Base-by-base conservation (phyloP, 495 filamentous ascomycete species). In the Podospora appendiculata region DNA sequence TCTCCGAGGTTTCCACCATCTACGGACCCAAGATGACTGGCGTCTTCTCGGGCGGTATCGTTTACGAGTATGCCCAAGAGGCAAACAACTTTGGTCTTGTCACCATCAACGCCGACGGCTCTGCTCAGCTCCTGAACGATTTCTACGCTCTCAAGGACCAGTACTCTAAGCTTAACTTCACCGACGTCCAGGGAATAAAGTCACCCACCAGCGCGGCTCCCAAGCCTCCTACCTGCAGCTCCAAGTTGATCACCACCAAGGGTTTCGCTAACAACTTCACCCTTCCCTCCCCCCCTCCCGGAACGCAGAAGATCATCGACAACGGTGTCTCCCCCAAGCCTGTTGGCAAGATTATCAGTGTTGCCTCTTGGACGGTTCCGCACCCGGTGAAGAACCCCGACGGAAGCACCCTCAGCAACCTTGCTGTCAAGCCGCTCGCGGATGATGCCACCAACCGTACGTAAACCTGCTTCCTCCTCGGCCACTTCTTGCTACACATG, bases 1-100 rank as follows among this genome's bases (percentile, higher is more conserved):
- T 95, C 75, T 82, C 81, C 54, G 92, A 97, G 68, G 86, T 96
- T 13, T 70, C 70, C 49, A 79, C 85, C 41, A 76, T 97, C 59
- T 96, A 97, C 69, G 80, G 89, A 51, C 56, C 74, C 25, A 67
- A 93, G 47, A 95, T 97, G 89, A 85, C 80, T 19, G 70, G 71
- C 51, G 73, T 83, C 36, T 84, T 96, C 70, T 88, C 86, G 19
- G 92, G 92, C 53, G 92, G 93, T 56, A 70, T 97, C 35, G 85
- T 96, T 41, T 95, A 95, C 72, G 86, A 95, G 69, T 95, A 81
- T 70, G 84, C 82, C 14, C 74, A 94, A 68, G 89, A 94, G 61
- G 52, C 55, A 3, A 78, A 77, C 49, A 72, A 91, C 61, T 96
- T 81, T 62, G 90, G 90, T 51, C 78, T 96, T 7, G 87, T 94